Conservation (phyloP, 2,329 filamentous ascomycete genomes). For the Aspergillus sergii region DNA sequence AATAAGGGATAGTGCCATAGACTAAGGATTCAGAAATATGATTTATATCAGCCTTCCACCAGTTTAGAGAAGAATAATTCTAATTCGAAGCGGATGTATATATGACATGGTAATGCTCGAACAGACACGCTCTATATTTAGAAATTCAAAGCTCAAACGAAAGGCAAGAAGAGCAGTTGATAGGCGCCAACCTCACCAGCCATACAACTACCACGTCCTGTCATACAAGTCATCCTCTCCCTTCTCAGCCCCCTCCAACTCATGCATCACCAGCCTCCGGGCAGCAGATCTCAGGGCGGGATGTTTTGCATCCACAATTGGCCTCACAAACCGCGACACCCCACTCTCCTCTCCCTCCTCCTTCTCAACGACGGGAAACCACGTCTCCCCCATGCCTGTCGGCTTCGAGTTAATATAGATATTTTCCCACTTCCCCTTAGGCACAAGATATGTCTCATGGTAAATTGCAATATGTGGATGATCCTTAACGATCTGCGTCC, state of each 20-base stretch:
- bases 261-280: slow-evolving; percentile 3
- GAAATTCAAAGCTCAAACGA: not conserved
- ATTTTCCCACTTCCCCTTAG: slow-evolving; percentile 45
- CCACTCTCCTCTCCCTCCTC: not conserved
- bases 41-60: too few species aligned
- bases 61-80: too few species aligned
- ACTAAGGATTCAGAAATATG: too few species aligned
- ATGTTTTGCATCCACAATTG: slow-evolving; percentile 6
- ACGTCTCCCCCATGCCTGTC: slow-evolving; percentile 31
- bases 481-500: slow-evolving; percentile 39
- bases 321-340: slow-evolving; percentile 2
- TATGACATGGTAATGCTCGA: too few species aligned
- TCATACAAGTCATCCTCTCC: slow-evolving; percentile 5
- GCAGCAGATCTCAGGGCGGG: slow-evolving; percentile 9
- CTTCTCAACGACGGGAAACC: slow-evolving; percentile 5
- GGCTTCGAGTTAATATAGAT: slow-evolving; percentile 46
- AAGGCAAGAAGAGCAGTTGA: not conserved
- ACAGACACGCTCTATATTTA: not conserved
- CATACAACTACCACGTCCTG: not conserved
- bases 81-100: too few species aligned
- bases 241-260: slow-evolving; percentile 7
- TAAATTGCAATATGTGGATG: slow-evolving; percentile 47
- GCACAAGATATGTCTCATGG: slow-evolving; percentile 49
- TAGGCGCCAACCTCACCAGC: not conserved
- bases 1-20: too few species aligned